phyloP scores from a whole-genome alignment of 129 eudicot genomes.

The Deinandra increscens region DNA sequence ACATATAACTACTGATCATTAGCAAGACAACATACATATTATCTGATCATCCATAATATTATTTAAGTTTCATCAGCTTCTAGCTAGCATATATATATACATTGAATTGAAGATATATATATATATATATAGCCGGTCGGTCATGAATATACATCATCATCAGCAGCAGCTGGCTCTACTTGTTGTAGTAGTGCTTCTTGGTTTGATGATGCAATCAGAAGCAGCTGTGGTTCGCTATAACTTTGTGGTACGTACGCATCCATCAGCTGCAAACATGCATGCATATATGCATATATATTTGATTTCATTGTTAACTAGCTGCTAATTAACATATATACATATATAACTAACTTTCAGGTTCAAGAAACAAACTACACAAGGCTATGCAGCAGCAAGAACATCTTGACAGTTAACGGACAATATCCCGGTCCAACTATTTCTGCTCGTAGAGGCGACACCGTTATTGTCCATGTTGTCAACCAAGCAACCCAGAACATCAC shows the following conservation, averaged over 20 bases:
- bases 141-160: constrained; percentile 18
- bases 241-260: constrained; percentile 10
- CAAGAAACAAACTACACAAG: constrained; percentile 41
- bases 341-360: constrained; percentile 29
- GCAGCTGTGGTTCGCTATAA: constrained; percentile 20
- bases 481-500: constrained; percentile 39
- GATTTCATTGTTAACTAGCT: no score
- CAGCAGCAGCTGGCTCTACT: constrained; percentile 14
- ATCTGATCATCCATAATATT: no score
- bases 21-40: no score
- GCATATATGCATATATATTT: no score
- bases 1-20: no score
- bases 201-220: constrained; percentile 17
- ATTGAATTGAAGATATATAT: no score
- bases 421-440: constrained; percentile 51
- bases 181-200: constrained; percentile 9
- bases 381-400: constrained; percentile 45
- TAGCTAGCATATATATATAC: no score
- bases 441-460: constrained; percentile 42
- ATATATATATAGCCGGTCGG: no score
- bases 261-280: no score
- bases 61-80: no score
- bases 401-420: constrained; percentile 51
- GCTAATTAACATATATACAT: no score
- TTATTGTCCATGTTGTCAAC: constrained; percentile 45